Base-by-base conservation (phyloP, 768 basidiomycete genomes). In the Russula earlei region DNA sequence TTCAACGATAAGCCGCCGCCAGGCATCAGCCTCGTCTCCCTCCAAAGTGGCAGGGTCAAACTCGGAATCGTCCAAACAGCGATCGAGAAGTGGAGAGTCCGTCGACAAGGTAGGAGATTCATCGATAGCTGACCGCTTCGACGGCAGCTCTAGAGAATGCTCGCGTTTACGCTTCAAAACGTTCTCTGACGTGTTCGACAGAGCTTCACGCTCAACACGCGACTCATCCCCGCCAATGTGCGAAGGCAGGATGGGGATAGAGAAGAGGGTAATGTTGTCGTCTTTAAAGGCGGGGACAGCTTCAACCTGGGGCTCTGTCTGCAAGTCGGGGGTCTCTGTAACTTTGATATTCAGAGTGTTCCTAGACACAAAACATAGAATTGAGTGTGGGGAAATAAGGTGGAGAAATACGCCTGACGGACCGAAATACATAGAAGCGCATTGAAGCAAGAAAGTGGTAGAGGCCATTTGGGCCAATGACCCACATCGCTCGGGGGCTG, bases 401-500 rank as follows among this genome's bases (percentile, higher is more conserved):
- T 20, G 14, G 36, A 29, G 9, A 33, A 47, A 45, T 42, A 4
- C 50, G 3, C 7, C 57, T 31, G 1, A 66, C 73, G 60, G 63
- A 90, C 91, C 91, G 76, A 60, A 72, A 81, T 0, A 80, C 75
- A 62, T 83, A 88, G 33, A 74, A 70, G 10, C 91, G 77, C 77
- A 85, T 82, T 3, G 83, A 76, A 17, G 88, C 85, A 36, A 92
- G 63, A 55, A 76, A 75, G 67, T 92, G 88, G 15, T 75, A 64
- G n/a, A 86, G 67, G 31, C 88, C 90, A 12, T 74, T 74, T 3
- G 92, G 92, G 4, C 91, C 93, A 20, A 80, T 70, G 20, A 95
- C 63, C 43, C 79, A 70, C 34, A 95, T 60, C 40, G 75, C 71
- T 17, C 74, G 67, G 31, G 82, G 75, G 0, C 79, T 77, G 0